These are phyloP conservation scores for Diplogelasinospora grovesii DNA, from an alignment of 495 filamentous ascomycete genomes.

Conservation along the genomic window DNA sequence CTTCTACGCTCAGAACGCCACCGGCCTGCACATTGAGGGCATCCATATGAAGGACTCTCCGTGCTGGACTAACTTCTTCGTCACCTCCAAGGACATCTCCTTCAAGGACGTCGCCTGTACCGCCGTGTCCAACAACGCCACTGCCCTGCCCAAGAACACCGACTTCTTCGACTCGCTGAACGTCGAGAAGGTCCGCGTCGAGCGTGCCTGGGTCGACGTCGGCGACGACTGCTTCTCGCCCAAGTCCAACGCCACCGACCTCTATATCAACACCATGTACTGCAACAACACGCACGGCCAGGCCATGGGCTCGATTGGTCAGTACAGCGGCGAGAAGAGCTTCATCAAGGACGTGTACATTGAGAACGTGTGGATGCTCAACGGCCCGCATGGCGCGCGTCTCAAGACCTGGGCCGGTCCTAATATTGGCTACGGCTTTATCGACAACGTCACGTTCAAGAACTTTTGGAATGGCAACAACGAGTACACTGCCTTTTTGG, in stretches of 20 bases:
- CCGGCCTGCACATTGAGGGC: slow-evolving; percentile 46
- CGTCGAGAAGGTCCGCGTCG: slow-evolving; percentile 40
- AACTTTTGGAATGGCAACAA: slow-evolving; percentile 51
- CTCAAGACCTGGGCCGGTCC: slow-evolving; percentile 51
- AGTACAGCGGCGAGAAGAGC: slow-evolving; percentile 47
- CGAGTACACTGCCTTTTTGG: slow-evolving; percentile 47
- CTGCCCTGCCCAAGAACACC: slow-evolving; percentile 48
- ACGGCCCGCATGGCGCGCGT: slow-evolving; percentile 50
- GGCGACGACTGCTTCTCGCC: slow-evolving; percentile 56
- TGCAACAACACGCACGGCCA: slow-evolving; percentile 54
- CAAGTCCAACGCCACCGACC: slow-evolving; percentile 52
- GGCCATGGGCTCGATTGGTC: slow-evolving; percentile 52
- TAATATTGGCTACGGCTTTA: slow-evolving; percentile 48
- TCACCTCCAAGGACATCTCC: slow-evolving; percentile 45
- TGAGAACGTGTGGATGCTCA: slow-evolving; percentile 50
- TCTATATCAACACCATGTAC: slow-evolving; percentile 51
- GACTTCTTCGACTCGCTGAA: slow-evolving; percentile 54
- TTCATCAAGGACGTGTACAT: slow-evolving; percentile 49
- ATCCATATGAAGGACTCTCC: slow-evolving; percentile 52
- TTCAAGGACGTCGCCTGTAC: slow-evolving; percentile 49
- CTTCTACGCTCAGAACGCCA: slow-evolving; percentile 52
- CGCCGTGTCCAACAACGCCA: slow-evolving; percentile 46
- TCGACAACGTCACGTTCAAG: slow-evolving; percentile 54
- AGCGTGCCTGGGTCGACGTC: slow-evolving; percentile 44
- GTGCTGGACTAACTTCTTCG: slow-evolving; percentile 55